Evolutionary conservation across 1,284 basidiomycete species (phyloP).

Genomic region (Moesziomyces antarcticus): DNA sequence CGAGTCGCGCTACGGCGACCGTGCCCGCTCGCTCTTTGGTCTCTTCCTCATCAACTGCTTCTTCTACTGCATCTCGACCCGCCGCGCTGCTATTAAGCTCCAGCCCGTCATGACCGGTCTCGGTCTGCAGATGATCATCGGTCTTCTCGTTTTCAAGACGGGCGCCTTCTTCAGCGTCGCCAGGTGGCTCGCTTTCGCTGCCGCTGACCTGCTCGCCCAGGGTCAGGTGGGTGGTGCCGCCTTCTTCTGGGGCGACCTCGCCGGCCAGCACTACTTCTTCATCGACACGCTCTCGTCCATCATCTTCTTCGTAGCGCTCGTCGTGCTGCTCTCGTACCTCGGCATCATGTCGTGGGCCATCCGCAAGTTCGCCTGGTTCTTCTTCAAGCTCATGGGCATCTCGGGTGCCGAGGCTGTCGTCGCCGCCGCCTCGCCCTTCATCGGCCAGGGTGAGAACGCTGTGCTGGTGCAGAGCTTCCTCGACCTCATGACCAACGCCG

Average conservation of each 20-base stretch:
- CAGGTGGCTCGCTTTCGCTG: conserved; percentile 59
- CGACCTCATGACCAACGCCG: conserved; percentile 86
- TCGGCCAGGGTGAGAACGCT: conserved; percentile 72
- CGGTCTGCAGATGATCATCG: conserved; percentile 63
- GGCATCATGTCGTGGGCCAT: conserved; percentile 61
- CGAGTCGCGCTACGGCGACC: conserved; percentile 49
- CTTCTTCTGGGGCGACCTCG: conserved; percentile 59
- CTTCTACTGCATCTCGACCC: conserved; percentile 51
- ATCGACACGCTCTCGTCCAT: conserved; percentile 73
- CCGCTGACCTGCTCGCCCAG: conserved; percentile 58
- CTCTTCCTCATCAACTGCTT: conserved; percentile 57
- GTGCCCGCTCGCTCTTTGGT: conserved; percentile 58
- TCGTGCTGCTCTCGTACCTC: conserved; percentile 73
- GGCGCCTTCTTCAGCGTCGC: conserved; percentile 57
- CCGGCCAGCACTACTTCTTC: conserved; percentile 58
- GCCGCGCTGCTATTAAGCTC: conserved; percentile 51
- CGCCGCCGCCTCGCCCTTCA: conserved; percentile 88
- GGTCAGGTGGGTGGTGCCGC: conserved; percentile 57
- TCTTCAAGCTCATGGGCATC: conserved; percentile 81
- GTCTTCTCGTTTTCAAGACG: conserved; percentile 64
- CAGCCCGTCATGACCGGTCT: conserved; percentile 57
- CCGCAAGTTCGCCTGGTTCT: conserved; percentile 80
- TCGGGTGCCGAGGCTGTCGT: conserved; percentile 88
- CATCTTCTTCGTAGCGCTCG: conserved; percentile 74
- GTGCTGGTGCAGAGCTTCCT: conserved; percentile 76